Evolutionary conservation across 371 early-diverging fungal genomes (phyloP).

Genomic region (Lichtheimia hyalospora): DNA sequence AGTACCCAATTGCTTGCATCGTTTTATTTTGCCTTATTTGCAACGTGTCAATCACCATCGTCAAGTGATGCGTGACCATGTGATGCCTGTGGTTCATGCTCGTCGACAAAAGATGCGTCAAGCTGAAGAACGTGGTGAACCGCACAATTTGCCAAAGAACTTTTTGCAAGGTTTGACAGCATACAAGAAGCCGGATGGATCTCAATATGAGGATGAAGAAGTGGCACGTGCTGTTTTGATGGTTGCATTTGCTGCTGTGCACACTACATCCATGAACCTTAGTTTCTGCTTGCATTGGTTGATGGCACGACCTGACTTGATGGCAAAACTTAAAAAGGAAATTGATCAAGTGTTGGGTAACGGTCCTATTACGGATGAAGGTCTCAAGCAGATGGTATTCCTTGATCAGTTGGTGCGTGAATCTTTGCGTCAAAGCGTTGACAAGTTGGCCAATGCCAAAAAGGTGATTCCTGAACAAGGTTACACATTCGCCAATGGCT

Average conservation of each 20-base stretch:
- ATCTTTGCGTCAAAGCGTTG: conserved; percentile 31
- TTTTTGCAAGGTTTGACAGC: conserved; percentile 32
- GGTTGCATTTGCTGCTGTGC: conserved; percentile 42
- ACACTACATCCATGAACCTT: conserved; percentile 31
- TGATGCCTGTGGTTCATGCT: conserved; percentile 18
- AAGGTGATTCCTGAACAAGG: conserved; percentile 18
- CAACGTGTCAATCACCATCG: conserved; percentile 23
- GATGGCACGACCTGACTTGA: conserved; percentile 33
- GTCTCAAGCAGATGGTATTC: conserved; percentile 26
- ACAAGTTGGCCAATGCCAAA: conserved; percentile 28
- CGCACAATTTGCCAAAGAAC: conserved; percentile 9
- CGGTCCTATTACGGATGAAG: conserved; percentile 22
- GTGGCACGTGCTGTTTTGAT: conserved; percentile 24
- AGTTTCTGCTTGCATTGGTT: conserved; percentile 32
- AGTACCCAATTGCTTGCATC: conserved; percentile 23
- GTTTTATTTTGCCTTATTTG: conserved; percentile 26
- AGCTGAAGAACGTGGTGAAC: conserved; percentile 6
- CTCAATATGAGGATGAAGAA: conserved; percentile 15
- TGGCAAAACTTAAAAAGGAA: conserved; percentile 19
- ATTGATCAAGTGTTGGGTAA: conserved; percentile 26
- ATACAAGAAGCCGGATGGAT: conserved; percentile 21
- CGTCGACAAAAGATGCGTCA: conserved; percentile 15
- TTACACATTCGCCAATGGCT: conserved; percentile 39
- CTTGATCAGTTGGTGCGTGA: conserved; percentile 38
- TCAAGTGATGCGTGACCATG: conserved; percentile 24